Base-by-base conservation (phyloP, 495 filamentous ascomycete species). In the Aspergillus mulundensis region DNA sequence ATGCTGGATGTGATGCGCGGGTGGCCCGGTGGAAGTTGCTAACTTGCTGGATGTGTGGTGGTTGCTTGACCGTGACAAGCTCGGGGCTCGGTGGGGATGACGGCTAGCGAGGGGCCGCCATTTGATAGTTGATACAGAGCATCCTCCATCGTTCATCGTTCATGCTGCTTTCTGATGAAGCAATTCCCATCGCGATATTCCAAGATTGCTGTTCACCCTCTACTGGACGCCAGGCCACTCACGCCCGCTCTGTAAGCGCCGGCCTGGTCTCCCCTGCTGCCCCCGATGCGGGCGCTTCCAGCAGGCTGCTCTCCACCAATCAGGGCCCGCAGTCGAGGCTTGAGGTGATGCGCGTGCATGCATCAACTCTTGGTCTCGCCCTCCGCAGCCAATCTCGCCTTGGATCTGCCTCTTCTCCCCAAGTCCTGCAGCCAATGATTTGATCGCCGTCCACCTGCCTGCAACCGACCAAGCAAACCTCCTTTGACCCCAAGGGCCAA, bases 291-390 rank as follows among this genome's bases (percentile, higher is more conserved):
- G 58, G 61, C 61, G 64, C 61, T 58, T 60, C 53, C 20, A 56
- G 34, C 32, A 0, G 53, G 11, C 15, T 30, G 8, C 16, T 14
- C 40, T 59, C 55, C 20, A 44, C 60, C 47, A 63, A 67, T 65
- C 14, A 58, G 23, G 12, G 20, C 28, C 15, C 46, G 24, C 10
- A 54, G 21, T 23, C 1, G 14, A 23, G 11, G 16, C 18, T 38
- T 1, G 30, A 54, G 34, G 57, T 67, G 61, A 64, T 64, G 49
- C 24, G 44, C 59, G 42, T 64, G 64, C 66, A 68, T 55, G 36
- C 32, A n/a, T n/a, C n/a, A n/a, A n/a, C 19, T 14, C 25, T 28
- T 28, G 25, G 25, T 4, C 25, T 28, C 25, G 25, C 25, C 15
- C 7, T 19, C 16, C 11, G 23, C 20, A 24, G 39, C 54, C 39